Evolutionary conservation across 768 basidiomycete genomes (phyloP).

Genomic region (Tylopilus intermedius): DNA sequence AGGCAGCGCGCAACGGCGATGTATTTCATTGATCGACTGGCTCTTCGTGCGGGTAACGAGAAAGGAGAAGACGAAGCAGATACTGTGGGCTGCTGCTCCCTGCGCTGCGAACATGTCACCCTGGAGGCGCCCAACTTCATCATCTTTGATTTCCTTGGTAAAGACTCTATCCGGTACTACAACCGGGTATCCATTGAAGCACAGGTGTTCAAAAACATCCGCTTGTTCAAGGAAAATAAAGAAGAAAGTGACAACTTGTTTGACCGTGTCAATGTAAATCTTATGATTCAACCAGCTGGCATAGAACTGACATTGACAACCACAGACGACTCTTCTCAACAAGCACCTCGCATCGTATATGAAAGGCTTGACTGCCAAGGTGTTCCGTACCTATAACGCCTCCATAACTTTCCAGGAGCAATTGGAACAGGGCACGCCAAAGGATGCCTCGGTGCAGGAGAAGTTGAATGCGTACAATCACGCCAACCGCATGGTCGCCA

Average conservation of each 20-base stretch:
- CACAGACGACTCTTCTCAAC: slow-evolving; percentile 78
- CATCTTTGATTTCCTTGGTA: slow-evolving; percentile 96
- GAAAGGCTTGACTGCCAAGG: slow-evolving; percentile 97
- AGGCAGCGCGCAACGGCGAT: slow-evolving; percentile 98
- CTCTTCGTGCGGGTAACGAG: slow-evolving; percentile 98
- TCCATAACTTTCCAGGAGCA: slow-evolving; percentile 93
- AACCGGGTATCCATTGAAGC: slow-evolving; percentile 84
- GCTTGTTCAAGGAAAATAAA: slow-evolving; percentile 94
- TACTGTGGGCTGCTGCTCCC: slow-evolving; percentile 97
- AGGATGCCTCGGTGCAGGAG: slow-evolving; percentile 79
- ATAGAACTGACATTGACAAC: slow-evolving; percentile 16
- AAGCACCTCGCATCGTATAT: slow-evolving; percentile 91
- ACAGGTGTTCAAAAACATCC: slow-evolving; percentile 97
- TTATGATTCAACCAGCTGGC: not conserved
- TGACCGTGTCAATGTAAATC: slow-evolving; percentile 81
- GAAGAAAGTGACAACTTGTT: slow-evolving; percentile 83
- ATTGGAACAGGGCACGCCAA: slow-evolving; percentile 68
- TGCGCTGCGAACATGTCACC: slow-evolving; percentile 95
- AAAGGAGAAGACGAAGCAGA: slow-evolving; percentile 99
- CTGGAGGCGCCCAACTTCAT: slow-evolving; percentile 82
- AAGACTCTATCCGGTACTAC: slow-evolving; percentile 97
- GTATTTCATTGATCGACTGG: slow-evolving; percentile 97
- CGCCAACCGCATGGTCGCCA: slow-evolving; percentile 94
- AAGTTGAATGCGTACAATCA: slow-evolving; percentile 96
- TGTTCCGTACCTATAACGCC: slow-evolving; percentile 99